phyloP scores from a whole-genome alignment of 768 basidiomycete species.

The Hygrophoropsis aurantiaca region DNA sequence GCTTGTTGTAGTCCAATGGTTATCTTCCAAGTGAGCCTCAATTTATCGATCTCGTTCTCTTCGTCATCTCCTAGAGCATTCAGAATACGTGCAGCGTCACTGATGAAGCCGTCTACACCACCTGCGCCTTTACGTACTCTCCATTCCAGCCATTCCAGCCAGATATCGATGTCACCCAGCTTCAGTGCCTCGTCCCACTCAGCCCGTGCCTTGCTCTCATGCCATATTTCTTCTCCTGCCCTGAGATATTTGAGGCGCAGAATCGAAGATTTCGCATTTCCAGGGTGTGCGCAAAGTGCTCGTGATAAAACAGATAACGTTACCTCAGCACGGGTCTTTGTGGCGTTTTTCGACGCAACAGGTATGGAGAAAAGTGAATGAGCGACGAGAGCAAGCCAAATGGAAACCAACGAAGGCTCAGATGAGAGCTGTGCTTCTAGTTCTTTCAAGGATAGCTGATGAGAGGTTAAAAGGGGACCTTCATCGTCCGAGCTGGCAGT shows the following conservation, averaged over 20 bases:
- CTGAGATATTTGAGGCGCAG: conserved; percentile 66
- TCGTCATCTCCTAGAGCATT: conserved; percentile 39
- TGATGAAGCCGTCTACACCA: conserved; percentile 53
- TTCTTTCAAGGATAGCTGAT: conserved; percentile 56
- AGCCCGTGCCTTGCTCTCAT: conserved; percentile 45
- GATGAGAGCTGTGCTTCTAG: conserved; percentile 55
- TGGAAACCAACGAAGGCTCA: conserved; percentile 51
- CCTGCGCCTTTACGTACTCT: conserved; percentile 47
- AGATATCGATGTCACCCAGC: conserved; percentile 55
- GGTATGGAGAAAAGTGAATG: conserved; percentile 66
- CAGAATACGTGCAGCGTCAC: conserved; percentile 50
- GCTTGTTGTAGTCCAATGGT: conserved; percentile 63
- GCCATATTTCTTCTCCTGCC: conserved; percentile 75
- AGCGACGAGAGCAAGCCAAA: conserved; percentile 66
- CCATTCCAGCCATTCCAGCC: conserved; percentile 84
- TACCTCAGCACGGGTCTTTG: conserved; percentile 68
- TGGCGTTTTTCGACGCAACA: conserved; percentile 63
- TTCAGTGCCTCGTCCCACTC: conserved; percentile 73
- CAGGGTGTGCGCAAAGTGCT: conserved; percentile 56
- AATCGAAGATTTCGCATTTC: conserved; percentile 46
- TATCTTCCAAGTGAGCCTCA: conserved; percentile 73
- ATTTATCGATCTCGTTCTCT: conserved; percentile 48
- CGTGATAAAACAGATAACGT: conserved; percentile 64
- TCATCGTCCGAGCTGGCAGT: conserved; percentile 34
- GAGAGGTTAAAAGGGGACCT: conserved; percentile 41